A percentile compares a stretch with the other conserved stretches of the same genome.
Evolutionary conservation across 306 rosid genomes (phyloP).

Genomic region (Lotus japonicus): DNA sequence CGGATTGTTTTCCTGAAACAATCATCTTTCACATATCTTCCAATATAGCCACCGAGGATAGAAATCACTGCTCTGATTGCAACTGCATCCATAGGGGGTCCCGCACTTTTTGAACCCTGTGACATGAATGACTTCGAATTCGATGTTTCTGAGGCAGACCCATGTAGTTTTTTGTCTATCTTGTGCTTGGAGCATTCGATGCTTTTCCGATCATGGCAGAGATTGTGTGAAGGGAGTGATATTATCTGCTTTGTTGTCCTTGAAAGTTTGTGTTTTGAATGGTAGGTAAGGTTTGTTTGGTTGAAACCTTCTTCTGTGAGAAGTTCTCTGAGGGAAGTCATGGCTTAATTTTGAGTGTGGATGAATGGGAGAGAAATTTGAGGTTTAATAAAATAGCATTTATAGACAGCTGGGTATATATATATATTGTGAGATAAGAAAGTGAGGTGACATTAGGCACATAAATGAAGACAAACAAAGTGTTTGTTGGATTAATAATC

Average conservation of each 20-base stretch:
- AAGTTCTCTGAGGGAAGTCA: conserved; percentile 60
- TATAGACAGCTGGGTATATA: neutral
- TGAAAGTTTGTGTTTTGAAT: conserved; percentile 13
- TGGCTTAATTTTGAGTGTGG: neutral
- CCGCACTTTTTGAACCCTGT: conserved; percentile 30
- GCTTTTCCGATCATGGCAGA: conserved; percentile 35
- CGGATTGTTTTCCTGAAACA: conserved; percentile 38
- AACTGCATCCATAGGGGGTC: conserved; percentile 50
- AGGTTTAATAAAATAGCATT: conserved; percentile 32
- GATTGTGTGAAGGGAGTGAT: conserved; percentile 30
- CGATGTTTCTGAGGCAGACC: conserved; percentile 36
- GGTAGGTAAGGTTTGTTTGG: neutral
- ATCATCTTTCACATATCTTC: conserved; percentile 47
- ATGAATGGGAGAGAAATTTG: conserved; percentile 20
- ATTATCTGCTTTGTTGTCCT: conserved; percentile 14
- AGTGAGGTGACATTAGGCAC: neutral
- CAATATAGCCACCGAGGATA: conserved; percentile 60
- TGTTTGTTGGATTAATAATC: conserved; percentile 20
- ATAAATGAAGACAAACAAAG: conserved; percentile 14
- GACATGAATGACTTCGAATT: conserved; percentile 32
- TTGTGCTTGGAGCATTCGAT: conserved; percentile 24
- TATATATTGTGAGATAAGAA: no score
- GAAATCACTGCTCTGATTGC: conserved; percentile 60
- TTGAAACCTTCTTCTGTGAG: conserved; percentile 56
- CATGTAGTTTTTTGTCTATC: conserved; percentile 9